Evolutionary conservation across 2,329 filamentous ascomycete species (phyloP), one percentile per base, ranked within the genome.

Genomic region (Chaetothyriales sp.): DNA sequence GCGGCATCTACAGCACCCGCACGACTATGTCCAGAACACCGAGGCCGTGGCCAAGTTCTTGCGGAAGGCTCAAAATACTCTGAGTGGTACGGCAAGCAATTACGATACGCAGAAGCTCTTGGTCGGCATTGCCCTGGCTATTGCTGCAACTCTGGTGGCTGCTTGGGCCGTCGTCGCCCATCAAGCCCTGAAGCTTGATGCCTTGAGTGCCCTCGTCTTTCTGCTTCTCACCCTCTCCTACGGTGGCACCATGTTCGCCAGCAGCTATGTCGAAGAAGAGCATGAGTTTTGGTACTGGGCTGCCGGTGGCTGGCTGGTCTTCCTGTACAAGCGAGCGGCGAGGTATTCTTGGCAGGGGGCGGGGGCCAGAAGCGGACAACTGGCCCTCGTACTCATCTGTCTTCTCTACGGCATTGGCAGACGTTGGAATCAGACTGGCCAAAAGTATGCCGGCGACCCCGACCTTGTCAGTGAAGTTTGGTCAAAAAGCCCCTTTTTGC

Each of bases 201-300:
- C 52, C 3, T 45, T 55, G 15, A 54, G 54, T 7, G 50, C 62
- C 2, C 19, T 62, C 3, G 68, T 69, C 2, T 70, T 85, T 48
- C 58, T 70, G 2, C 56, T 76, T 1, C 71, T 81, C 28, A 77
- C 77, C 0, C 47, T 82, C 0, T 67, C 77, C 0, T 95, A 97
- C 63, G 81, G 83, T 1, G 66, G 80, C 40, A 94, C 95, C 81
- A 97, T 97, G 89, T 97, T 97, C 69, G 90, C 89, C 8, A 95
- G 87, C 65, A 97, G 89, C 63, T 98, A 92, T 66, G 88, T 98
- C 1, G 92, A 98, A 67, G 92, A 98, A 69, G 92, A 98, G 66
- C 92, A 98, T 48, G 88, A 97, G 60, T 95, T 95, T 65, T 98
- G 92, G 92, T 97, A 98, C 69, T 97, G 90, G 89, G 70, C 80